These are phyloP conservation scores for Calonectria hongkongensis DNA, from an alignment of 2,329 filamentous ascomycete genomes.

Conservation along the genomic window DNA sequence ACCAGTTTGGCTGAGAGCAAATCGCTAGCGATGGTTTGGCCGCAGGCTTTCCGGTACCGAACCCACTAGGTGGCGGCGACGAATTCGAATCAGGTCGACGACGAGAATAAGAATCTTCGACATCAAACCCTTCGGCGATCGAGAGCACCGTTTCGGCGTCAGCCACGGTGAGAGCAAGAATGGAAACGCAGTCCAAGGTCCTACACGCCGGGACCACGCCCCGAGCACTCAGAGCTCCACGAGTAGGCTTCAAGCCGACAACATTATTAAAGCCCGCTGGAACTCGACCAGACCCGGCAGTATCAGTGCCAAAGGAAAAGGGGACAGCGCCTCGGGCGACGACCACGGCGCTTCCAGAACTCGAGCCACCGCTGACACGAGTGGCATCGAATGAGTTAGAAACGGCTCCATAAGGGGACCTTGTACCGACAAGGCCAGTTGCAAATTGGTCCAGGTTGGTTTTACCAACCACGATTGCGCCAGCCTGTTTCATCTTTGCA, in stretches of 20 bases:
- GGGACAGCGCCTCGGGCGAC: conserved; percentile 72
- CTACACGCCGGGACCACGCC: conserved; percentile 74
- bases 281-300: conserved; percentile 73
- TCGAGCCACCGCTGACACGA: conserved; percentile 70
- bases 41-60: conserved; percentile 55
- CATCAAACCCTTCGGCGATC: conserved; percentile 68
- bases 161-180: conserved; percentile 68
- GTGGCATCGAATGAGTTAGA: conserved; percentile 68
- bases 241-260: conserved; percentile 71
- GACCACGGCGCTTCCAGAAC: conserved; percentile 73
- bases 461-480: conserved; percentile 76
- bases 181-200: conserved; percentile 74
- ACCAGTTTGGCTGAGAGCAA: conserved; percentile 65
- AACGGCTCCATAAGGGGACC: conserved; percentile 75
- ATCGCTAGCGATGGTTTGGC: conserved; percentile 59
- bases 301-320: conserved; percentile 75
- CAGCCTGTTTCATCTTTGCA: conserved; percentile 68
- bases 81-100: conserved; percentile 46
- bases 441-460: conserved; percentile 78
- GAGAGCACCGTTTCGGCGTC: conserved; percentile 72
- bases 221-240: conserved; percentile 69
- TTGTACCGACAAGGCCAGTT: conserved; percentile 76
- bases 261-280: conserved; percentile 73
- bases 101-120: conserved; percentile 71
- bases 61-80: conserved; percentile 26